These are phyloP conservation scores for Pichia nanzhaoensis DNA, from an alignment of 805 yeast genomes.

Conservation along the genomic window DNA sequence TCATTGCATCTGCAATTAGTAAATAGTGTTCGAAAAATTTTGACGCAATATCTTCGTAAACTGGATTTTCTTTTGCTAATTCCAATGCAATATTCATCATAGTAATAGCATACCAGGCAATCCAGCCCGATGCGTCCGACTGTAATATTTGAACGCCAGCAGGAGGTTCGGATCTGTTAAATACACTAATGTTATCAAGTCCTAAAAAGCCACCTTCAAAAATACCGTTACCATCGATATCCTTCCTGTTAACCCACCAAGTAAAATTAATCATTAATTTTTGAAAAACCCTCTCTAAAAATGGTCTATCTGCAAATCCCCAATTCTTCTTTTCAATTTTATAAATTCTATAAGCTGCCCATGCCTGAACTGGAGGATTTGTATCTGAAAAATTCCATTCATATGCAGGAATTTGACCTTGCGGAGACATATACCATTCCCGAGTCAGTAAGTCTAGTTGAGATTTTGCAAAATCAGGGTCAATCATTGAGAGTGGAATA, in stretches of 20 bases:
- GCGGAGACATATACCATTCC: conserved; percentile 98
- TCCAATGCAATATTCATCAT: conserved; percentile 92
- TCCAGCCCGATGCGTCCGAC: conserved; percentile 97
- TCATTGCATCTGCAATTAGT: conserved; percentile 90
- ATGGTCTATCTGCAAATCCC: conserved; percentile 73
- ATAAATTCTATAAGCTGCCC: conserved; percentile 85
- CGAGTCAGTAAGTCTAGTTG: conserved; percentile 81
- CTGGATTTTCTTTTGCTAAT: conserved; percentile 75
- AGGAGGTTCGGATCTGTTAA: conserved; percentile 91
- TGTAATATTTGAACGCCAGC: conserved; percentile 88
- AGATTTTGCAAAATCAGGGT: conserved; percentile 84
- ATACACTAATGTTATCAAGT: conserved; percentile 85
- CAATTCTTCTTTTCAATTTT: conserved; percentile 82
- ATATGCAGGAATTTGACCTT: conserved; percentile 95
- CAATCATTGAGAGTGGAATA: conserved; percentile 87
- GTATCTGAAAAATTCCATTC: conserved; percentile 96
- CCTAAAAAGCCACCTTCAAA: conserved; percentile 95
- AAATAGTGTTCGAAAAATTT: conserved; percentile 91
- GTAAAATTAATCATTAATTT: conserved; percentile 83
- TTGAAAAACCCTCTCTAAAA: conserved; percentile 89
- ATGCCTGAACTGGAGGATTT: conserved; percentile 97
- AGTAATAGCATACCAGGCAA: conserved; percentile 86
- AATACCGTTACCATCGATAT: conserved; percentile 76
- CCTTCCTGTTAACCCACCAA: conserved; percentile 97
- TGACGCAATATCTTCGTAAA: conserved; percentile 89